Base-by-base conservation (phyloP, 768 basidiomycete genomes). In the Tulasnella sp. region DNA sequence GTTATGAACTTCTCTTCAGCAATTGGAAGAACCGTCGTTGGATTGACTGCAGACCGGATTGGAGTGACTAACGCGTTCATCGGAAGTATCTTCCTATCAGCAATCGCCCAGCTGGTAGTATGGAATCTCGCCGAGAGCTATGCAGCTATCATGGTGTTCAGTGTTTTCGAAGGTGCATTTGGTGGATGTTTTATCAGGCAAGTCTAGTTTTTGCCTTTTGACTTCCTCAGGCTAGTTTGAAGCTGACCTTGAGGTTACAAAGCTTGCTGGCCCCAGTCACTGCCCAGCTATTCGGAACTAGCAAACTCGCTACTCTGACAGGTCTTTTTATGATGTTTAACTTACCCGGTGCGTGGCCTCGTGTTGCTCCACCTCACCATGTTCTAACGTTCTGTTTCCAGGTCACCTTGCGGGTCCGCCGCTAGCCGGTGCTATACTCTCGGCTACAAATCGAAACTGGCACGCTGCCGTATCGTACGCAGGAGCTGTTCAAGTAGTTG, bases 61-160 rank as follows among this genome's bases (percentile, higher is more conserved):
- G 85, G 85, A 4, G 82, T 84, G 19, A 81, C 83, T 54, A 86
- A 86, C 79, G 81, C 84, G 58, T 82, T 85, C 78, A 83, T 84
- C 72, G 67, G 82, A n/a, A 79, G 81, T 42, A 81, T 85, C 78
- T 77, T 82, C 69, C 76, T 84, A 40, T 83, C 83, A 31, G 83
- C 83, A 7, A 79, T 84, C 29, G 79, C 82, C 14, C 83, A 85
- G 78, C 80, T 85, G 22, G 76, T 85, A 67, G 79, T 85, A 39
- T 86, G 85, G 85, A 83, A 82, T 58, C 82, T 85, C 64, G 81
- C 83, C 76, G 79, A 80, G 39, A 79, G 78, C 22, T 84, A 83
- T 76, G 80, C 81, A 25, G 75, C 80, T 34, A 81, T 84, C 49
- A 80, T 84, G 38, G 80, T 78, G 12, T 82, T 83, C 76, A 80